Conservation (phyloP, 1,284 basidiomycete genomes). For the Puccinia horiana region DNA sequence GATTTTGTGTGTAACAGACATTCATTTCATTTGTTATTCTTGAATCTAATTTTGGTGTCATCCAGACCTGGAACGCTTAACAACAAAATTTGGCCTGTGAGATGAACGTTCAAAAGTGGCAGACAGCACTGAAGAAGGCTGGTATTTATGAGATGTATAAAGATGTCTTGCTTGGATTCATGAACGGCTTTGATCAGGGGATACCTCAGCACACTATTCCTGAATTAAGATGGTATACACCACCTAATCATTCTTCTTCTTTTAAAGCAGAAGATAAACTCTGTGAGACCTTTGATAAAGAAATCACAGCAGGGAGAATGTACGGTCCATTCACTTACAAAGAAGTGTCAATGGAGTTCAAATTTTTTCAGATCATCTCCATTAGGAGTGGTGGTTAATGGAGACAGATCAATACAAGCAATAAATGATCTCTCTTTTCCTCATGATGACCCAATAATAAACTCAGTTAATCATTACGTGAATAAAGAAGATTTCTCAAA, state of each 20-base stretch:
- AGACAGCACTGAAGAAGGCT: neutral
- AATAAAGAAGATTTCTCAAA: too few relatives aligned
- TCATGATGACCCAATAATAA: too few relatives aligned
- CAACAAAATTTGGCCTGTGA: neutral
- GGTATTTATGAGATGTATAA: neutral
- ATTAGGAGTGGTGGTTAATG: neutral
- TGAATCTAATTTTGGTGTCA: too few relatives aligned
- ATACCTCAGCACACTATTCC: neutral
- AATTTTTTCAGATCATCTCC: neutral
- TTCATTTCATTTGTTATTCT: too few relatives aligned
- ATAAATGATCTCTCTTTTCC: neutral
- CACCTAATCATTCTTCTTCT: neutral
- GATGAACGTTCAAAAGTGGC: neutral
- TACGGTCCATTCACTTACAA: slow-evolving; percentile 15
- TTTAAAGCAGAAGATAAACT: neutral
- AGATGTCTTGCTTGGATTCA: neutral
- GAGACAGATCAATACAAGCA: neutral
- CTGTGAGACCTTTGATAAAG: neutral
- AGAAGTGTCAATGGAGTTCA: neutral
- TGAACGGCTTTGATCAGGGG: neutral
- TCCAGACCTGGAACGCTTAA: too few relatives aligned
- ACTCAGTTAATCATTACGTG: too few relatives aligned
- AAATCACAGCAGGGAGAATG: neutral
- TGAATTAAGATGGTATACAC: neutral
- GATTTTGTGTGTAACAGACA: too few relatives aligned